phyloP scores from a whole-genome alignment of 495 filamentous ascomycete genomes.

The Margaritispora aquatica region DNA sequence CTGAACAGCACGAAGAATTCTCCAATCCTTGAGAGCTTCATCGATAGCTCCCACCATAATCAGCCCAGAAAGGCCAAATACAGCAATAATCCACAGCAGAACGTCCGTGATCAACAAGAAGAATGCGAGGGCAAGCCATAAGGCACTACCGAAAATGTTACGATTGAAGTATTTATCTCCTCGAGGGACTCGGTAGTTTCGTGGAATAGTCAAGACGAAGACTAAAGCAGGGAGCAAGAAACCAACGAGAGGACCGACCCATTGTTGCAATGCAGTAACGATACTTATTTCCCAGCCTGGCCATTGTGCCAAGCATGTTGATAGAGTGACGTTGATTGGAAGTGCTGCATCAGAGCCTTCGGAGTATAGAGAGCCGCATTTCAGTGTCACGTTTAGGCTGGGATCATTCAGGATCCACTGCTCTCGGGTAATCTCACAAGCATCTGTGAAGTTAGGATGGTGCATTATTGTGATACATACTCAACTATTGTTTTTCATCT shows the following conservation, averaged over 20 bases:
- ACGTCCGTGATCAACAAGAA: constrained; percentile 20
- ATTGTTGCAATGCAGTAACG: constrained; percentile 1
- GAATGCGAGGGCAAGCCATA: constrained; percentile 22
- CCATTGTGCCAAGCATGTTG: not conserved
- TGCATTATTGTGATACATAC: not conserved
- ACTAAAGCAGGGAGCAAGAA: constrained; percentile 25
- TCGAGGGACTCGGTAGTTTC: constrained; percentile 5
- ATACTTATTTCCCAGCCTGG: constrained; percentile 13
- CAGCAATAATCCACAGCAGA: constrained; percentile 15
- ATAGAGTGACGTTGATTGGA: not conserved
- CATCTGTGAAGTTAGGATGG: not conserved
- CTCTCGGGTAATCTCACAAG: not conserved
- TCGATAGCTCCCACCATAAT: constrained; percentile 29
- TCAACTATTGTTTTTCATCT: not conserved
- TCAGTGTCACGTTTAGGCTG: not conserved
- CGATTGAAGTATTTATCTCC: constrained; percentile 3
- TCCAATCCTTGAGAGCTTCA: not conserved
- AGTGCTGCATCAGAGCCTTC: not conserved
- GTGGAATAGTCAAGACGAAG: constrained; percentile 25
- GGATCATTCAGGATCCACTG: not conserved
- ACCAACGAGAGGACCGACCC: constrained; percentile 20
- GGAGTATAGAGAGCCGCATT: not conserved
- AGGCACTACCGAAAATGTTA: constrained; percentile 7
- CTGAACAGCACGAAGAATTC: not conserved
- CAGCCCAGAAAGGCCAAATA: constrained; percentile 33